Evolutionary conservation across 1,284 basidiomycete genomes (phyloP), one percentile per base, ranked within the genome.

Genomic region (Leccinum solheimii): DNA sequence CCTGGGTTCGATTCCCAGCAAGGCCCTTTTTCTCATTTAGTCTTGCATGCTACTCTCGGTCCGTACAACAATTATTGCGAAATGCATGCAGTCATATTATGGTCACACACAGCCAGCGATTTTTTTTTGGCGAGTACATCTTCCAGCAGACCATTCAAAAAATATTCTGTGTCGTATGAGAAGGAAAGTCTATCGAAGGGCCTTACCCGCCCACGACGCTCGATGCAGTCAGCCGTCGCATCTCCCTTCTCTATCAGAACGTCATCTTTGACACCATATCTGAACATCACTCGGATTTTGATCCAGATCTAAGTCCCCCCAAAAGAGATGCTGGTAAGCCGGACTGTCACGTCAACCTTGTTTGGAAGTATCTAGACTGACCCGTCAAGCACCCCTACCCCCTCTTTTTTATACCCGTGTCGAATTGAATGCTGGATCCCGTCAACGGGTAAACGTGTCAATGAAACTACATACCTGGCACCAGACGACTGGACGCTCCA

Each of bases 221-320:
- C 38, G 84, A 87, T 65, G 85, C 81, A 11, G 87, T 85, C 7
- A 86, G 81, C 68, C 77, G 78, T 14, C 79, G 86, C 32, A 85
- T 91, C 43, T 90, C 89, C 2, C 61, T 81, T 50, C 72, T 90
- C 23, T 91, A 90, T 67, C 76, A 84, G 66, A 87, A 88, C 61
- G 79, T 85, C 27, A 86, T 89, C 16, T 89, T 90, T 64, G 73
- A 80, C 40, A 79, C 84, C 13, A 69, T 68, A 19, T 73, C 69
- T 3, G 75, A 78, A 2, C 76, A 78, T 23, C 19, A 45, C n/a
- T n/a, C 16, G 30, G 75, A 4, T 54, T 48, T 38, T 65, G 57
- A 61, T 57, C 21, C 50, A 69, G 65, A 68, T 19, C 30, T 32
- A 26, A 49, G 23, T 49, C 8, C 48, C 23, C 14, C 14, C 14